These are phyloP conservation scores for Lunularia cruciata DNA, from an alignment of 225 moss, liverwort and hornwort species.

Conservation along the genomic window DNA sequence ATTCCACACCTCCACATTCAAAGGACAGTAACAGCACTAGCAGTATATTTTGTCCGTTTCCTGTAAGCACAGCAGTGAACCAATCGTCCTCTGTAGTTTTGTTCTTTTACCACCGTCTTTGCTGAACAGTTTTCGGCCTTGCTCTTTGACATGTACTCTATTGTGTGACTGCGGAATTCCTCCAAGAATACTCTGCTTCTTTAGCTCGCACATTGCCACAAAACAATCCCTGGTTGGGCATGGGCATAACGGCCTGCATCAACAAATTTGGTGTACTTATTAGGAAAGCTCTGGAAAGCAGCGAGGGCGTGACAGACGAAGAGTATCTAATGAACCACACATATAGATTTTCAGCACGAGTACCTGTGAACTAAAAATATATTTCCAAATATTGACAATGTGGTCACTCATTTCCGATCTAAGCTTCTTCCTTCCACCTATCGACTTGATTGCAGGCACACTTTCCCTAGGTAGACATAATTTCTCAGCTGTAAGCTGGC, in stretches of 20 bases:
- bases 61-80: not conserved
- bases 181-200: not conserved
- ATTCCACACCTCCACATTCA: not conserved
- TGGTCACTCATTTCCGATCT: too few relatives aligned
- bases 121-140: not conserved
- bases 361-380: too few relatives aligned
- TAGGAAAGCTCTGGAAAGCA: too few relatives aligned
- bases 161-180: not conserved
- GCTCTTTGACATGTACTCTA: not conserved
- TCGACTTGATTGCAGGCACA: too few relatives aligned
- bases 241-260: slow-evolving; percentile 1
- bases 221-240: not conserved
- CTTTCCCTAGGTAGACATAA: too few relatives aligned
- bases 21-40: not conserved
- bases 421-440: too few relatives aligned
- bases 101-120: not conserved
- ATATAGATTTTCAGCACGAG: too few relatives aligned
- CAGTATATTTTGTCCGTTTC: not conserved
- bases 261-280: too few relatives aligned
- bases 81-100: not conserved
- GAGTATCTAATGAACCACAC: too few relatives aligned
- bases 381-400: too few relatives aligned
- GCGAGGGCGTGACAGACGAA: too few relatives aligned
- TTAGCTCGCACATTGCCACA: slow-evolving; percentile 4
- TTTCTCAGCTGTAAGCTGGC: too few relatives aligned